A percentile compares a stretch with the other conserved stretches of the same genome.
These are phyloP conservation scores for Euphorbia peplus DNA, from an alignment of 345 rosid species.

Conservation along the genomic window DNA sequence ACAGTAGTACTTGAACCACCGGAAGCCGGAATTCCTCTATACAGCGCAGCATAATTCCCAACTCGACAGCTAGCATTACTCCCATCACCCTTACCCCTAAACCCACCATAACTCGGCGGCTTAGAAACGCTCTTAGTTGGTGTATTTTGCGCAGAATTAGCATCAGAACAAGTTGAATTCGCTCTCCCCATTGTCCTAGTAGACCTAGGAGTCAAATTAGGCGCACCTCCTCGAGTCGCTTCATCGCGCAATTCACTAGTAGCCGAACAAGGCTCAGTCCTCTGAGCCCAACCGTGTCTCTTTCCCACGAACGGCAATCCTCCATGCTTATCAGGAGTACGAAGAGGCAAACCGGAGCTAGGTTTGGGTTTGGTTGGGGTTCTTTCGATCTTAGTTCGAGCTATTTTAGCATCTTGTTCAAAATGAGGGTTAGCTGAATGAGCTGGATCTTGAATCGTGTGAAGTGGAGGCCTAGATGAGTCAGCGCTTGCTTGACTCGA, in stretches of 20 bases:
- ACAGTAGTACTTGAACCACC: slow-evolving; percentile 36
- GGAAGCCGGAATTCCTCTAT: slow-evolving; percentile 66
- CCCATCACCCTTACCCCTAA: slow-evolving; percentile 56
- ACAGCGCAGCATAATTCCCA: slow-evolving; percentile 67
- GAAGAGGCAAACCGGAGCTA: slow-evolving; percentile 54
- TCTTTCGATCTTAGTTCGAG: slow-evolving; percentile 42
- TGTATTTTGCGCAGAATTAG: slow-evolving; percentile 75
- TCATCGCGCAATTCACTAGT: slow-evolving; percentile 31
- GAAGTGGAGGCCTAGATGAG: slow-evolving; percentile 62
- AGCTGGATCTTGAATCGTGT: slow-evolving; percentile 51
- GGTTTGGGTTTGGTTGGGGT: slow-evolving; percentile 69
- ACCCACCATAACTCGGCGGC: slow-evolving; percentile 63
- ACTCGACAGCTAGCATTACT: slow-evolving; percentile 36
- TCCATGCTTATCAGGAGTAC: slow-evolving; percentile 70
- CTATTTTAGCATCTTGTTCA: slow-evolving; percentile 29
- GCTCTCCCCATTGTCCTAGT: slow-evolving; percentile 42
- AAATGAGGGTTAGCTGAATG: slow-evolving; percentile 23
- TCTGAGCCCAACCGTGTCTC: slow-evolving; percentile 72
- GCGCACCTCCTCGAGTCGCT: slow-evolving; percentile 11
- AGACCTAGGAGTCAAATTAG: slow-evolving; percentile 54
- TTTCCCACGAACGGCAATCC: slow-evolving; percentile 30
- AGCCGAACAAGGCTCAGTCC: slow-evolving; percentile 30
- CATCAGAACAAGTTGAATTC: slow-evolving; percentile 44
- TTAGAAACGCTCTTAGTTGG: slow-evolving; percentile 88
- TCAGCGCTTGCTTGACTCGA: slow-evolving; percentile 44